Conservation (phyloP, 805 yeast species). For the Yarrowia bubula region DNA sequence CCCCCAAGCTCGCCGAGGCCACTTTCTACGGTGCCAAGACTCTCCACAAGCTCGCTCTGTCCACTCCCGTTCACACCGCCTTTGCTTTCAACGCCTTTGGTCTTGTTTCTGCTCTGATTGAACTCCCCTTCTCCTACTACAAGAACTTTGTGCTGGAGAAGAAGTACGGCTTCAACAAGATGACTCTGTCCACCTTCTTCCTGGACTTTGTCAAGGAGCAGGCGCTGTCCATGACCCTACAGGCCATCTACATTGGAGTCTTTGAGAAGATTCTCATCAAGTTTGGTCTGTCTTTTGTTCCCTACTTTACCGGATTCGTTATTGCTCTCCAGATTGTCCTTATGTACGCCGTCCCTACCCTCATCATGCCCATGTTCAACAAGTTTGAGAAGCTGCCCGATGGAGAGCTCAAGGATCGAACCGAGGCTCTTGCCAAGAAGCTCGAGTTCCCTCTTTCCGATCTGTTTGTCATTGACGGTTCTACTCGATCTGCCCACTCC, state of each 20-base stretch:
- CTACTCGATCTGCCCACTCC: conserved; percentile 92
- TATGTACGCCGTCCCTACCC: conserved; percentile 74
- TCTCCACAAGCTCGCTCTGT: conserved; percentile 24
- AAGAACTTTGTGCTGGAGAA: conserved; percentile 87
- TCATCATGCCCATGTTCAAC: conserved; percentile 91
- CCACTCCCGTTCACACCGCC: conserved; percentile 57
- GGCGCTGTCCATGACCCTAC: conserved; percentile 54
- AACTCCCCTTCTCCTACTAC: conserved; percentile 72
- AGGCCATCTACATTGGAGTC: conserved; percentile 69
- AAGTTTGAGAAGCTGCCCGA: conserved; percentile 85
- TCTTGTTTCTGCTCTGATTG: conserved; percentile 50
- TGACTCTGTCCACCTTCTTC: conserved; percentile 68
- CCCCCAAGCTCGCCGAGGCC: conserved; percentile 46
- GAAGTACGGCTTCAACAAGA: conserved; percentile 88
- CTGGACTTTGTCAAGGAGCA: conserved; percentile 66
- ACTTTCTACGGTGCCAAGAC: conserved; percentile 63
- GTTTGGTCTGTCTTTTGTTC: conserved; percentile 77
- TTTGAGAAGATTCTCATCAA: conserved; percentile 77
- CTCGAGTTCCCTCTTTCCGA: conserved; percentile 84
- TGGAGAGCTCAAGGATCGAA: conserved; percentile 79
- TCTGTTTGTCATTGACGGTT: conserved; percentile 91
- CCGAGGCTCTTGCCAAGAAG: conserved; percentile 71
- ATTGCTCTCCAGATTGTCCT: conserved; percentile 68
- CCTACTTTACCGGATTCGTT: conserved; percentile 72
- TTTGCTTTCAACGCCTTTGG: conserved; percentile 57